A percentile compares a stretch with the other conserved stretches of the same genome.
phyloP scores from a whole-genome alignment of 306 rosid genomes.

The Citrullus amarus region DNA sequence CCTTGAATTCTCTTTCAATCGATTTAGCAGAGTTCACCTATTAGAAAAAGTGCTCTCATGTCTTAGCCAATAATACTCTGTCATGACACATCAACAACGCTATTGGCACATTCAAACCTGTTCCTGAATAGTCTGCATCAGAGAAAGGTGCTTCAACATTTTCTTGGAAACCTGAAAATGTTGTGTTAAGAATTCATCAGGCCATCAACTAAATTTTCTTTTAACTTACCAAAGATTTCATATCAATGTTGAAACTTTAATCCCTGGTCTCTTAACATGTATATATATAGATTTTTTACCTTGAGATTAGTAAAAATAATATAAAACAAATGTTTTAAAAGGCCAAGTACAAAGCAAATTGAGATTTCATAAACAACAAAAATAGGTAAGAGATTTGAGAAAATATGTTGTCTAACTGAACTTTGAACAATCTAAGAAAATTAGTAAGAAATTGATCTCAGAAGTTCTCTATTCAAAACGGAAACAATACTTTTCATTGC shows the following conservation, averaged over 20 bases:
- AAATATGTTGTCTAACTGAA: too few relatives aligned
- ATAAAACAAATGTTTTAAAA: background rate
- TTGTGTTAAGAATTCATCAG: background rate
- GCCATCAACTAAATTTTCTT: background rate
- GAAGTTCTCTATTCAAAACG: too few relatives aligned
- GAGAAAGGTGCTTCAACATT: conserved; percentile 54
- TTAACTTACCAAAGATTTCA: background rate
- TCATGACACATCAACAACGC: conserved; percentile 1
- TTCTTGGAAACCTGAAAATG: conserved; percentile 53
- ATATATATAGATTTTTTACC: background rate
- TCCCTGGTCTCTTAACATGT: background rate
- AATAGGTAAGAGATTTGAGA: too few relatives aligned
- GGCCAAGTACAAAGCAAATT: background rate
- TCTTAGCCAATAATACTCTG: background rate
- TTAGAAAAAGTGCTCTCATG: conserved; percentile 11
- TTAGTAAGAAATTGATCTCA: too few relatives aligned
- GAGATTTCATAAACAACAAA: background rate
- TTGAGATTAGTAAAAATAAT: background rate
- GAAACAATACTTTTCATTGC: too few relatives aligned
- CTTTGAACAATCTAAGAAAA: too few relatives aligned
- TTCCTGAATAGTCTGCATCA: conserved; percentile 68
- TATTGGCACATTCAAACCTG: conserved; percentile 37
- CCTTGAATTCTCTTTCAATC: conserved; percentile 59
- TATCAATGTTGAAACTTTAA: background rate
- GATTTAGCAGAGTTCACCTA: conserved; percentile 70